A percentile compares a stretch with the other conserved stretches of the same genome.
These are phyloP conservation scores for Coccinonectria pachysandricola DNA, from an alignment of 2,329 filamentous ascomycete genomes.

Conservation along the genomic window DNA sequence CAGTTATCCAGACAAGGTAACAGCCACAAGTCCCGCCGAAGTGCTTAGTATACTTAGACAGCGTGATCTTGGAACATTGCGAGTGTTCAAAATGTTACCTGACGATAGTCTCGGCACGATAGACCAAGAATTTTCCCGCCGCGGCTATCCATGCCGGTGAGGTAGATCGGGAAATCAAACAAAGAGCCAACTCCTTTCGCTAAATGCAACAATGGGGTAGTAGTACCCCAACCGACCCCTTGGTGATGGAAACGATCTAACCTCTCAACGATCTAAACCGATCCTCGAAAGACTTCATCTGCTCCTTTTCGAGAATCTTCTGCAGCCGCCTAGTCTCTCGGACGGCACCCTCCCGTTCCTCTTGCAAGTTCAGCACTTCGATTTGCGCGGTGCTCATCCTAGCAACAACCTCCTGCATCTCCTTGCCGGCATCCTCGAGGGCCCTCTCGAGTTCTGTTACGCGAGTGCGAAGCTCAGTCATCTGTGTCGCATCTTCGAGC, in stretches of 20 bases:
- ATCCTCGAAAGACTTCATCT: slow-evolving; percentile 39
- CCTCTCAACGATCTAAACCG: slow-evolving; percentile 26
- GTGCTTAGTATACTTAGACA: too few relatives aligned
- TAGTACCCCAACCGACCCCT: slow-evolving; percentile 6
- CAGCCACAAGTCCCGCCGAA: too few relatives aligned
- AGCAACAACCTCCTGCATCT: slow-evolving; percentile 74
- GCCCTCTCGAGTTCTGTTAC: slow-evolving; percentile 81
- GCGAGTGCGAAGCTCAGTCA: slow-evolving; percentile 64
- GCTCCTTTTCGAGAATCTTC: slow-evolving; percentile 53
- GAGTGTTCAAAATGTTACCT: too few relatives aligned
- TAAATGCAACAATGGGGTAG: too few relatives aligned
- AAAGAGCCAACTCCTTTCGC: too few relatives aligned
- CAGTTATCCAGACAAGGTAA: too few relatives aligned
- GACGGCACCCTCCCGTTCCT: slow-evolving; percentile 63
- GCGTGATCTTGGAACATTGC: too few relatives aligned
- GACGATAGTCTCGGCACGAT: too few relatives aligned
- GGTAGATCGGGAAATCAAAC: too few relatives aligned
- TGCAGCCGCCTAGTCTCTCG: slow-evolving; percentile 61
- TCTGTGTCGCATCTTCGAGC: slow-evolving; percentile 62
- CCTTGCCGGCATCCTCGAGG: slow-evolving; percentile 45
- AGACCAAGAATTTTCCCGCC: too few relatives aligned
- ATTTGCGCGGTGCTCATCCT: slow-evolving; percentile 76
- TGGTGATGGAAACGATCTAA: too few relatives aligned
- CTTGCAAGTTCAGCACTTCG: slow-evolving; percentile 70
- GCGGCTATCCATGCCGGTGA: too few relatives aligned